phyloP scores from a whole-genome alignment of 441 rosid genomes.

The Populus trichocarpa region DNA sequence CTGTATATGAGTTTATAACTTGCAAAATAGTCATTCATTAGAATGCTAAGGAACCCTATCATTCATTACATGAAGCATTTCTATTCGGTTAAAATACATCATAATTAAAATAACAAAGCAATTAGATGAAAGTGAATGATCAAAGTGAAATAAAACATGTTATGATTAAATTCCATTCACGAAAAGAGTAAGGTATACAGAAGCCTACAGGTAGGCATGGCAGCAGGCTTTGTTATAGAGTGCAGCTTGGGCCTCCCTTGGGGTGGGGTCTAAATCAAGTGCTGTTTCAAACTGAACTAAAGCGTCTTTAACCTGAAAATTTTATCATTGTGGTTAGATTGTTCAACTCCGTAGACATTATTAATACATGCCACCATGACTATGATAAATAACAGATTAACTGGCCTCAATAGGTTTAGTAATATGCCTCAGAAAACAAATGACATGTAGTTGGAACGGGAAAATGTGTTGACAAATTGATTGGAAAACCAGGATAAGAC shows the following conservation, averaged over 20 bases:
- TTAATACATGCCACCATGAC: not conserved
- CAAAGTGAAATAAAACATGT: not conserved
- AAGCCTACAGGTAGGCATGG: conserved; percentile 70
- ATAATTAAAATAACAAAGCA: conserved; percentile 1
- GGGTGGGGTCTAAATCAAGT: conserved; percentile 66
- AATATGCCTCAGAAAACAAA: not conserved
- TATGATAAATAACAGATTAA: not conserved
- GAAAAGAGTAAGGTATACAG: not conserved
- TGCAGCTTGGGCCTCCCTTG: conserved; percentile 87
- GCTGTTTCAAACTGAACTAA: conserved; percentile 79
- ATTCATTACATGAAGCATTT: not conserved
- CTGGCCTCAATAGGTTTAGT: not conserved
- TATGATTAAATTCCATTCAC: not conserved
- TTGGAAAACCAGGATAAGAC: too few species aligned
- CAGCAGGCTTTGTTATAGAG: conserved; percentile 94
- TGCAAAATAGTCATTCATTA: not conserved
- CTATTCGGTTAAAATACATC: not conserved
- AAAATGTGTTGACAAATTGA: too few species aligned
- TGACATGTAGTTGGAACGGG: not conserved
- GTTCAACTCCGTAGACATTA: not conserved
- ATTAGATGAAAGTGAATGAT: conserved; percentile 1
- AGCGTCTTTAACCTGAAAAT: conserved; percentile 84
- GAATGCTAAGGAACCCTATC: not conserved
- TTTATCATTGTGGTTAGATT: not conserved
- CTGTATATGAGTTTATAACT: not conserved